Evolutionary conservation across 208 protist genomes (phyloP), one percentile per base, ranked within the genome.

Genomic region (Leishmania tarentolae): DNA sequence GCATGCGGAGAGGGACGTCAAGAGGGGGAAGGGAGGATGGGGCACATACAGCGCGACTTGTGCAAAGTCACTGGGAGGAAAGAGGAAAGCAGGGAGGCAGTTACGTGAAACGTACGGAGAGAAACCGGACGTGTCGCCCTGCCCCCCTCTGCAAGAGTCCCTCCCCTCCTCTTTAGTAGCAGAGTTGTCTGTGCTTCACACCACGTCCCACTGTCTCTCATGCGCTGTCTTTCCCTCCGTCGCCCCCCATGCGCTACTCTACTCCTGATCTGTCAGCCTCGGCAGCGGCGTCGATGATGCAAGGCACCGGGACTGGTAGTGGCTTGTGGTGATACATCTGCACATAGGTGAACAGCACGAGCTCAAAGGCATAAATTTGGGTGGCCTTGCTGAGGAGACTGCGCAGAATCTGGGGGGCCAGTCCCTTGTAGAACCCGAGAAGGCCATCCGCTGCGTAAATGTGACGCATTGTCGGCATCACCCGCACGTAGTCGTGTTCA

Each of bases 371-470:
- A 70, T 97, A 97, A 35, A 97, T 95, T 83, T 97, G 94, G 21
- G 92, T 94, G 24, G 93, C 90, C 70, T 97, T 98, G 79, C 93
- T 97, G 28, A 96, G 82, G 31, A 96, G 84, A 61, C 92, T 96
- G 52, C 94, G 93, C 73, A 98, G 81, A 44, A 98, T 80, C 80
- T 96, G 93, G 37, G 94, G 94, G 1, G 91, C 84, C 63, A 98
- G 86, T 7, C 94, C 94, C 86, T 96, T 98, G 90, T 98, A 98
- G 76, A 98, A 98, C 9, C 94, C 94, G 11, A 93, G n/a, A 21
- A 96, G 2, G 31, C 94, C 94, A 77, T 98, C 94, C 1, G 79
- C 78, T 0, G 63, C 69, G 75, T 97, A 98, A 59, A 98, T 90
- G 80, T 97, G 91, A 44, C 81, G 84, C 17, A 97, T 61, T 2